Conservation (phyloP, 331 rosid genomes). For the Telfairia occidentalis region DNA sequence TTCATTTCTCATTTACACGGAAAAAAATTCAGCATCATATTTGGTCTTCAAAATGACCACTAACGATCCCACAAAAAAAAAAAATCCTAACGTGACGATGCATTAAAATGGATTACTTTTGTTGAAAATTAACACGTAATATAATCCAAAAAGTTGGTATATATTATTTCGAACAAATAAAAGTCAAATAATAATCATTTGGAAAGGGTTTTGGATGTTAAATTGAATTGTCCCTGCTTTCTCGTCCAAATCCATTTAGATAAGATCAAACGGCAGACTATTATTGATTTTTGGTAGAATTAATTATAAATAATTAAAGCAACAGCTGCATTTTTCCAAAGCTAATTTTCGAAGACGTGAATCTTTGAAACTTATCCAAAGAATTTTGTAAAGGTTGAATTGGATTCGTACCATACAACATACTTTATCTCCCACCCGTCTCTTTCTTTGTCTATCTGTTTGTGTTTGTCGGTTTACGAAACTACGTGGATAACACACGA, state of each 20-base stretch:
- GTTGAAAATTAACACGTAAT: too few species aligned
- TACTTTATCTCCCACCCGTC: neutral
- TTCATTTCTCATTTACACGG: too few species aligned
- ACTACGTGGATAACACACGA: neutral
- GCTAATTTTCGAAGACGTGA: constrained; percentile 1
- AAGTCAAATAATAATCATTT: neutral
- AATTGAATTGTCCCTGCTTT: neutral
- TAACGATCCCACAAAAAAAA: too few species aligned
- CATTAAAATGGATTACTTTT: too few species aligned
- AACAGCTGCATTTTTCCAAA: neutral
- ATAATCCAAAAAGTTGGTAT: too few species aligned
- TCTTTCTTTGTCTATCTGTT: neutral
- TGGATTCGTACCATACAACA: neutral
- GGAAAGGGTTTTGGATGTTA: neutral
- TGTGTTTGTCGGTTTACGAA: neutral
- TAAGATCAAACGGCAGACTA: neutral
- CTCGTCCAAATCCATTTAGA: neutral
- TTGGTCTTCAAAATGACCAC: too few species aligned
- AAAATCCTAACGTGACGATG: too few species aligned
- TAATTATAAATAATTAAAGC: neutral
- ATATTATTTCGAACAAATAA: neutral
- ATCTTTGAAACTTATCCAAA: neutral
- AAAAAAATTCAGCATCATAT: too few species aligned
- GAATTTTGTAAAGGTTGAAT: neutral
- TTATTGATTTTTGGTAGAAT: neutral